phyloP scores from a whole-genome alignment of 108 stramenopile genomes.

The Epithemia pelagica region DNA sequence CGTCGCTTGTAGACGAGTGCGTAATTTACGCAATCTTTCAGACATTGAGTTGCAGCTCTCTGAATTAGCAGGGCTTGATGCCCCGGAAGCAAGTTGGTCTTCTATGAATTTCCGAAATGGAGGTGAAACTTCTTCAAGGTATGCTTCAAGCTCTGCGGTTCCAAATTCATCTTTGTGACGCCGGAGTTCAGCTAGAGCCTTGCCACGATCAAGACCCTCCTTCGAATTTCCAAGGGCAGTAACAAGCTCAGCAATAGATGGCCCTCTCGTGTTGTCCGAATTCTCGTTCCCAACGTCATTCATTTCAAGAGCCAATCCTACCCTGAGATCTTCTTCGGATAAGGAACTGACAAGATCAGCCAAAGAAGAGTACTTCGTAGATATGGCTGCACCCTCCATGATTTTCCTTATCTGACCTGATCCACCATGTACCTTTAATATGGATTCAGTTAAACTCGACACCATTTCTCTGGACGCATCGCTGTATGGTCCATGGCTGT shows the following conservation, averaged over 20 bases:
- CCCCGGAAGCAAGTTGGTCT: constrained; percentile 27
- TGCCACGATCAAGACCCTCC: constrained; percentile 41
- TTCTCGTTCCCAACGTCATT: constrained; percentile 3
- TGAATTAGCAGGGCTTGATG: not conserved
- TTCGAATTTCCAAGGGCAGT: constrained; percentile 50
- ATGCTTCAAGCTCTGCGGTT: constrained; percentile 48
- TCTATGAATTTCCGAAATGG: constrained; percentile 54
- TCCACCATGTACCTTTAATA: constrained; percentile 1
- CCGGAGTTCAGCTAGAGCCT: constrained; percentile 44
- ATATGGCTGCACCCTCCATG: constrained; percentile 24
- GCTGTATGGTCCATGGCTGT: not conserved
- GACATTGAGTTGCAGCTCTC: constrained; percentile 24
- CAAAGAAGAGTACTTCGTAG: not conserved
- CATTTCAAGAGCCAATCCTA: not conserved
- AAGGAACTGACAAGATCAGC: not conserved
- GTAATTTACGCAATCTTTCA: constrained; percentile 37
- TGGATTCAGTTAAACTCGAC: constrained; percentile 1
- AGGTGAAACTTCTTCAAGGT: constrained; percentile 54
- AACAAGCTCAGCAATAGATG: constrained; percentile 25
- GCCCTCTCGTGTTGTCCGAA: constrained; percentile 18
- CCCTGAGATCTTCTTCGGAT: not conserved
- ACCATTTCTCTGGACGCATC: constrained; percentile 11
- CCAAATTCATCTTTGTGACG: constrained; percentile 36
- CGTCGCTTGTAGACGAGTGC: constrained; percentile 36
- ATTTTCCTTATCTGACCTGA: not conserved